These are phyloP conservation scores for Lobosporangium transversale DNA, from an alignment of 192 early-diverging fungal species.

Conservation along the genomic window DNA sequence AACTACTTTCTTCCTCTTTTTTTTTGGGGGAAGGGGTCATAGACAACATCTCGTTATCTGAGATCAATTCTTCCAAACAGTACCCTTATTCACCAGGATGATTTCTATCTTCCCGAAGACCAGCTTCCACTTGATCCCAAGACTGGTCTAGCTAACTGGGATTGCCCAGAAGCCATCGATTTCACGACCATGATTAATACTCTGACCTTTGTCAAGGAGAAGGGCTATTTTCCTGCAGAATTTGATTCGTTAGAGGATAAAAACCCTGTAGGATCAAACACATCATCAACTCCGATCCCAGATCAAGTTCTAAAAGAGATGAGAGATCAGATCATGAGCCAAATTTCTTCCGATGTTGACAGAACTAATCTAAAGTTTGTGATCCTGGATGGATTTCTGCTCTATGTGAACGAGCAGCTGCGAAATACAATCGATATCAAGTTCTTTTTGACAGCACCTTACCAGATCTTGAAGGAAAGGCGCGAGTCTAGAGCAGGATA, in stretches of 20 bases:
- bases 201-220: constrained; percentile 39
- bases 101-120: constrained; percentile 76
- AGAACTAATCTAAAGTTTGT: constrained; percentile 43
- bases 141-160: constrained; percentile 76
- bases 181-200: constrained; percentile 43
- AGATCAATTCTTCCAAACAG: constrained; percentile 66
- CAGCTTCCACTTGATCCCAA: constrained; percentile 71
- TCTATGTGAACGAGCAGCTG: constrained; percentile 66
- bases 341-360: constrained; percentile 5
- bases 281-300: constrained; percentile 14
- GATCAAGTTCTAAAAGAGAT: constrained; percentile 9
- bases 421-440: constrained; percentile 58
- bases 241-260: constrained; percentile 58
- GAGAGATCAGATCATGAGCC: constrained; percentile 8
- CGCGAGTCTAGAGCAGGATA: constrained; percentile 75
- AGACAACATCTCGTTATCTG: constrained; percentile 60
- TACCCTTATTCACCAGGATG: constrained; percentile 76
- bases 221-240: constrained; percentile 48
- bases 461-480: constrained; percentile 69
- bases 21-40: no score
- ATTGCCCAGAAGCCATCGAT: constrained; percentile 79
- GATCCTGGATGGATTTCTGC: constrained; percentile 84
- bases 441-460: constrained; percentile 68
- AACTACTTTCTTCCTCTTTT: no score
- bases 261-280: constrained; percentile 36